Conservation (phyloP, 169 alveolate species). For the Plasmodium gonderi region DNA sequence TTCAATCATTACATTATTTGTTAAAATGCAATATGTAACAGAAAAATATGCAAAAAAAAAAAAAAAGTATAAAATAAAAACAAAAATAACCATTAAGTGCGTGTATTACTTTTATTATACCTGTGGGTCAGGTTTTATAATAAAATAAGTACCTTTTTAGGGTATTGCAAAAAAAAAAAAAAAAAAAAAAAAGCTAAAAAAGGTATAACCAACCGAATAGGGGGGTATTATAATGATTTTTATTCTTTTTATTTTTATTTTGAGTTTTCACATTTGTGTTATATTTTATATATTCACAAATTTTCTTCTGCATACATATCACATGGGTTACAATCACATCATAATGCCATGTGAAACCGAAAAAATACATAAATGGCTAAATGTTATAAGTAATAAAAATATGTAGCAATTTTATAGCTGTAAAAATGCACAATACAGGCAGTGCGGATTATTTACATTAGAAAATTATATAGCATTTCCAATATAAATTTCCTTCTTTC, state of each 20-base stretch:
- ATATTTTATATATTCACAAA: too few relatives aligned
- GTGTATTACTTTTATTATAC: neutral
- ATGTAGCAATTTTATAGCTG: neutral
- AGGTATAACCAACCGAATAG: neutral
- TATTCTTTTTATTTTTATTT: neutral
- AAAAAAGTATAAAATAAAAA: neutral
- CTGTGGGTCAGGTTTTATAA: neutral
- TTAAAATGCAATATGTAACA: neutral
- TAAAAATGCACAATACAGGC: too few relatives aligned
- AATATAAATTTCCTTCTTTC: neutral
- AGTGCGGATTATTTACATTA: too few relatives aligned
- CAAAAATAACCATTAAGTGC: neutral
- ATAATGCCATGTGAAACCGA: neutral
- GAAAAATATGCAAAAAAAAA: neutral
- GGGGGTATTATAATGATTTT: neutral
- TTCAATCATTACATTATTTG: neutral
- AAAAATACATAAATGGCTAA: neutral
- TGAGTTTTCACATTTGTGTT: too few relatives aligned
- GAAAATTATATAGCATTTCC: neutral
- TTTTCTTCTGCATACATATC: too few relatives aligned
- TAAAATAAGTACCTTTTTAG: neutral
- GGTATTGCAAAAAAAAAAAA: neutral
- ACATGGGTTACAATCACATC: neutral
- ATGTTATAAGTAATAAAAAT: neutral
- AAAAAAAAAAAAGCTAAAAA: neutral